Percentiles rank a stretch among this genome's conserved stretches.
These are phyloP conservation scores for Dichotomopilus funicola DNA, from an alignment of 2,329 filamentous ascomycete genomes.

Conservation along the genomic window DNA sequence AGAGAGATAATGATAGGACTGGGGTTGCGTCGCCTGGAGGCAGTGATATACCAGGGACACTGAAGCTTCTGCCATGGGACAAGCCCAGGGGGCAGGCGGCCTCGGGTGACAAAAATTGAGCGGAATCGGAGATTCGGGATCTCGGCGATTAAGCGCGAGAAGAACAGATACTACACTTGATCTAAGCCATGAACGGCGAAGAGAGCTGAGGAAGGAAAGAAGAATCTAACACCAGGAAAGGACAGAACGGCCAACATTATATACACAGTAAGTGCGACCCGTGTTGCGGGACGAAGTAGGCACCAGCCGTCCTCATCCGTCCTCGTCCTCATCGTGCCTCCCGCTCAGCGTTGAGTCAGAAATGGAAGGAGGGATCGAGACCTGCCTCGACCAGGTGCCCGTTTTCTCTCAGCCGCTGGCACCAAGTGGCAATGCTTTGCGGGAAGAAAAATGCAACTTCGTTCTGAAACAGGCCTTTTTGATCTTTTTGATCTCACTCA, in stretches of 20 bases:
- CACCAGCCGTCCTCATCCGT: too few relatives aligned
- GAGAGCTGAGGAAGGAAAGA: conserved; percentile 48
- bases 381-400: too few relatives aligned
- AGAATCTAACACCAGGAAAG: conserved; percentile 24
- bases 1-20: conserved; percentile 54
- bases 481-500: neutral
- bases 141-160: conserved; percentile 70
- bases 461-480: neutral
- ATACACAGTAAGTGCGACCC: too few relatives aligned
- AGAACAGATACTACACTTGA: conserved; percentile 70
- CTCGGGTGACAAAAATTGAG: conserved; percentile 62
- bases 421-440: neutral
- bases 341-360: too few relatives aligned
- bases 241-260: neutral
- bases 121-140: conserved; percentile 70
- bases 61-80: conserved; percentile 53
- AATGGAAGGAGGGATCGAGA: too few relatives aligned
- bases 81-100: conserved; percentile 58
- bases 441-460: too few relatives aligned
- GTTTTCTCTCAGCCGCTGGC: neutral
- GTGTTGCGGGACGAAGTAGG: too few relatives aligned
- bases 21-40: conserved; percentile 59
- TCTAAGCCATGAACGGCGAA: conserved; percentile 61
- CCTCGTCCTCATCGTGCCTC: too few relatives aligned
- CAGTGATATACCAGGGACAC: conserved; percentile 75